Percentiles rank a stretch among this genome's conserved stretches.
phyloP scores from a whole-genome alignment of 257 asterid species.

The Nicotiana knightiana region DNA sequence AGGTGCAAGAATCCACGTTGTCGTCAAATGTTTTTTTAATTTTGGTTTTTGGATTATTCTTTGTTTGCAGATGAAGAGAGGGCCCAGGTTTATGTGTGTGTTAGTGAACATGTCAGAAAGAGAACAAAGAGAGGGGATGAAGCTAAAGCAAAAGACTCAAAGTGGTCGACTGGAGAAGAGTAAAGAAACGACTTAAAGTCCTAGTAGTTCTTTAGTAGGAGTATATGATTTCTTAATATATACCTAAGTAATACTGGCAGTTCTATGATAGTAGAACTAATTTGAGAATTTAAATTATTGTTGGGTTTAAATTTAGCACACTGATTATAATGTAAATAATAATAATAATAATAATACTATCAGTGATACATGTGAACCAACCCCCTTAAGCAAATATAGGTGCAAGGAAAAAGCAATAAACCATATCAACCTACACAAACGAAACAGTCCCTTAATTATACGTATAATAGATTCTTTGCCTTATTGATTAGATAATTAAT shows the following conservation, averaged over 20 bases:
- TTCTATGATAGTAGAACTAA: neutral
- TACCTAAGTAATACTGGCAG: neutral
- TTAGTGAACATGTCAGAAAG: conserved; percentile 5
- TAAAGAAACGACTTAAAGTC: neutral
- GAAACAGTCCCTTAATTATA: too few relatives aligned
- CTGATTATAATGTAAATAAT: too few relatives aligned
- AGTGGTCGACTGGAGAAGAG: conserved; percentile 6
- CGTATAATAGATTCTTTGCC: too few relatives aligned
- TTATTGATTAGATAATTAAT: too few relatives aligned
- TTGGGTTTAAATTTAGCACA: neutral
- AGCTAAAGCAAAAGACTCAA: neutral
- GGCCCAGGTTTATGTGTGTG: neutral
- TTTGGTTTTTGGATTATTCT: conserved; percentile 11
- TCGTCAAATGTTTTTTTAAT: conserved; percentile 22
- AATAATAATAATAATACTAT: too few relatives aligned
- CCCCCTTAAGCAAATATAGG: too few relatives aligned
- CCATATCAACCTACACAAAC: too few relatives aligned
- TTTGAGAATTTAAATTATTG: neutral
- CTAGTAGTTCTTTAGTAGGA: neutral
- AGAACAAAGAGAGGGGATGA: neutral
- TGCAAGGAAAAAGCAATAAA: too few relatives aligned
- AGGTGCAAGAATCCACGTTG: conserved; percentile 40
- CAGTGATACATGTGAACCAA: too few relatives aligned
- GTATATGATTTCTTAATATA: too few relatives aligned
- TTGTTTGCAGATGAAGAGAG: conserved; percentile 12